Conservation (phyloP, 108 stramenopile genomes). For the Cyclostephanos invisitatus region DNA sequence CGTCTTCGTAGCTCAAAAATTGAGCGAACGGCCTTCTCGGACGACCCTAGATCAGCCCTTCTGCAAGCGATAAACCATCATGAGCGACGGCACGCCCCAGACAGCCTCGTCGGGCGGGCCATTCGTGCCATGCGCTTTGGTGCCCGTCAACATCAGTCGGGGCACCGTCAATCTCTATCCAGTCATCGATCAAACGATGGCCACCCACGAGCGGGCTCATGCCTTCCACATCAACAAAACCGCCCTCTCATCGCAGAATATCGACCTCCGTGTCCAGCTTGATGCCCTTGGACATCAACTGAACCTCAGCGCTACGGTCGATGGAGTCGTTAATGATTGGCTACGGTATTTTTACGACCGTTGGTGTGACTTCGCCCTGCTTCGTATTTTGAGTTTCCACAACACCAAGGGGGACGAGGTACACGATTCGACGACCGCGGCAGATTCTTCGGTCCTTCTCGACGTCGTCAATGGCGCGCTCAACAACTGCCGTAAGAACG, state of each 20-base stretch:
- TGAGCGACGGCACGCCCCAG: too few species aligned
- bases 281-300: too few species aligned
- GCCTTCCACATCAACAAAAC: slow-evolving; percentile 7
- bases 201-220: slow-evolving; percentile 1
- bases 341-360: background rate
- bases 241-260: too few species aligned
- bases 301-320: too few species aligned
- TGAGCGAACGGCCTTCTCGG: too few species aligned
- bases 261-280: too few species aligned
- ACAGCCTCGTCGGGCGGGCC: background rate
- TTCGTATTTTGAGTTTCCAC: background rate
- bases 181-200: background rate
- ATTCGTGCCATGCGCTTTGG: background rate
- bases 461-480: background rate
- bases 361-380: background rate
- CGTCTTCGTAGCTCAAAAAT: too few species aligned
- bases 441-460: background rate
- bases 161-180: background rate
- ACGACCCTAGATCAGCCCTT: too few species aligned
- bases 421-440: background rate
- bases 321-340: background rate
- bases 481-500: background rate
- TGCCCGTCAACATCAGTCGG: background rate
- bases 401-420: background rate
- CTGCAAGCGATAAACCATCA: too few species aligned